Evolutionary conservation across 257 asterid species (phyloP).

Genomic region (Plantago major): DNA sequence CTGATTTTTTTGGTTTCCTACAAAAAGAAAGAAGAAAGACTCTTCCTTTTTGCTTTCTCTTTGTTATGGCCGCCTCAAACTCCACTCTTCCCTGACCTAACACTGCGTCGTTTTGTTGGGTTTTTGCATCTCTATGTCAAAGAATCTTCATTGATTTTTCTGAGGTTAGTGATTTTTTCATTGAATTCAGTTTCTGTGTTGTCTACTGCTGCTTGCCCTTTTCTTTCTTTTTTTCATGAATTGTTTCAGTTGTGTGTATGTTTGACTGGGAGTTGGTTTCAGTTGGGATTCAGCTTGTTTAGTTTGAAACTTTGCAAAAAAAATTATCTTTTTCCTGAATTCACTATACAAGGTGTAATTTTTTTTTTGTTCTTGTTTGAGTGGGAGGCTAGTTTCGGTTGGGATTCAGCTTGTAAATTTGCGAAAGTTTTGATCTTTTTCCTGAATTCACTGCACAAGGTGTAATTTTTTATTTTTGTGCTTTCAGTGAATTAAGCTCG

Average conservation of each 20-base stretch:
- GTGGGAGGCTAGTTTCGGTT: background rate
- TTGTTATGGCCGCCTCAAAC: conserved; percentile 62
- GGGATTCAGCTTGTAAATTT: background rate
- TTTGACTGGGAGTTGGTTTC: background rate
- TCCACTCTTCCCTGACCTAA: conserved; percentile 14
- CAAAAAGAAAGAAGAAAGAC: conserved; percentile 21
- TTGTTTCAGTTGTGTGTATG: background rate
- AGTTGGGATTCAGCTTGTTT: background rate
- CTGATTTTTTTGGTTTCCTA: conserved; percentile 15
- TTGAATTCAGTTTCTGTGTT: background rate
- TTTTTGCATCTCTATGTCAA: conserved; percentile 14
- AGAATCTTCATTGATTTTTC: background rate
- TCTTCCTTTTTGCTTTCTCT: conserved; percentile 12
- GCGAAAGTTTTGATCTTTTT: conserved; percentile 1
- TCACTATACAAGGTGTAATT: background rate
- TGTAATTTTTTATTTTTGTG: background rate
- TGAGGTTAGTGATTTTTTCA: conserved; percentile 8
- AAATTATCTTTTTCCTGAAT: background rate
- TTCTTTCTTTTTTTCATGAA: too few species aligned
- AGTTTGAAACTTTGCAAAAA: background rate
- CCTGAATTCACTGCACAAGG: background rate
- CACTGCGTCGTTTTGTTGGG: background rate
- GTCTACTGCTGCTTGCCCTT: too few species aligned
- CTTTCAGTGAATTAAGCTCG: background rate
- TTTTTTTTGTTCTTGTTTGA: background rate